A percentile compares a stretch with the other conserved stretches of the same genome.
Evolutionary conservation across 257 asterid genomes (phyloP).

Genomic region (Jacaranda copaia): DNA sequence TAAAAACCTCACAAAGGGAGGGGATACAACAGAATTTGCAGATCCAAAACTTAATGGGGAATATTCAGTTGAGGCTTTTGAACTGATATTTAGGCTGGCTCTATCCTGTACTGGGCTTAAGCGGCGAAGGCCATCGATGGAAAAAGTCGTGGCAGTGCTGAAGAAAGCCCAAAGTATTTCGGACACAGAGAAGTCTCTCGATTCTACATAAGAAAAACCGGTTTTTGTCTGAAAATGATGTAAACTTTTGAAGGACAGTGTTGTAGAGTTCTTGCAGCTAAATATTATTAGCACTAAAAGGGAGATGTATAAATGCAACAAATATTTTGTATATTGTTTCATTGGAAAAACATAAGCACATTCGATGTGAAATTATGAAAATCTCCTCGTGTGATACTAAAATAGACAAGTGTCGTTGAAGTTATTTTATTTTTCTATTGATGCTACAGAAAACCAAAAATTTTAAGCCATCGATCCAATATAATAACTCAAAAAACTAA

Average conservation of each 20-base stretch:
- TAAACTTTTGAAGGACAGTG: background rate
- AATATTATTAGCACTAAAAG: background rate
- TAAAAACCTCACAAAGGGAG: constrained; percentile 55
- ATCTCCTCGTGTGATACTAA: too few relatives aligned
- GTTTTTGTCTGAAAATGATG: constrained; percentile 1
- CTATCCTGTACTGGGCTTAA: constrained; percentile 66
- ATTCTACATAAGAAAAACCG: constrained; percentile 30
- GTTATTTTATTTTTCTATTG: too few relatives aligned
- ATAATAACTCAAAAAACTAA: too few relatives aligned
- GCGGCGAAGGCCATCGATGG: constrained; percentile 80
- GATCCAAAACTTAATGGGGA: constrained; percentile 70
- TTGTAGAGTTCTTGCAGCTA: background rate
- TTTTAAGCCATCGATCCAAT: too few relatives aligned
- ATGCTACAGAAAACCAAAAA: too few relatives aligned
- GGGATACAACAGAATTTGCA: constrained; percentile 65
- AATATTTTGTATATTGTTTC: too few relatives aligned
- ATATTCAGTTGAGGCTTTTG: constrained; percentile 63
- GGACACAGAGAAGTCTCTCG: constrained; percentile 30
- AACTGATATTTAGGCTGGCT: constrained; percentile 58
- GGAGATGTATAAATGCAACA: background rate
- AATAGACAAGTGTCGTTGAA: too few relatives aligned
- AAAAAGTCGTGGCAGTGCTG: constrained; percentile 52
- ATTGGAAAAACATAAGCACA: too few relatives aligned
- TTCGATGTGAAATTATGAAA: too few relatives aligned
- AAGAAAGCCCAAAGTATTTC: constrained; percentile 64